Evolutionary conservation across 176 grass and related monocot genomes (phyloP).

Genomic region (Tillandsia leiboldiana): DNA sequence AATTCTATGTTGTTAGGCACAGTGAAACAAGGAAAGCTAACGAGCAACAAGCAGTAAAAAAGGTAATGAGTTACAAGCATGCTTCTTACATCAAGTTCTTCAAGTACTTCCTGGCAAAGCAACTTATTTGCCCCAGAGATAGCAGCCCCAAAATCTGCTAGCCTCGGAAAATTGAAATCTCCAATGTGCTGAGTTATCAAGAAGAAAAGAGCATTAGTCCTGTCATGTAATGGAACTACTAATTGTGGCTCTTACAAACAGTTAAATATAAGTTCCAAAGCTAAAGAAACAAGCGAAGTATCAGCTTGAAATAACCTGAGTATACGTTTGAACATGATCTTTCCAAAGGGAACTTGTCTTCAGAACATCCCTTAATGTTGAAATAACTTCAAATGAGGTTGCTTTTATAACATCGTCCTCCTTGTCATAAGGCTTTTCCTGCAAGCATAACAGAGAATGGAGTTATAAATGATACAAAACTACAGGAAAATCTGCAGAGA

Average conservation of each 20-base stretch:
- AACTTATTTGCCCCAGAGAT: slow-evolving; percentile 95
- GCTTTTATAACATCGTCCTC: slow-evolving; percentile 90
- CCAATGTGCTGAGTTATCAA: slow-evolving; percentile 60
- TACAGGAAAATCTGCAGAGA: background rate
- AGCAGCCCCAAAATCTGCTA: slow-evolving; percentile 94
- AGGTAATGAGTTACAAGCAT: background rate
- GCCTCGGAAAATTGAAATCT: slow-evolving; percentile 74
- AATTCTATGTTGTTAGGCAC: slow-evolving; percentile 5
- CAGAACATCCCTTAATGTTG: slow-evolving; percentile 93
- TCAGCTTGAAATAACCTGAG: slow-evolving; percentile 38
- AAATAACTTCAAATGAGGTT: slow-evolving; percentile 99
- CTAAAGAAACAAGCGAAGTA: too few species aligned
- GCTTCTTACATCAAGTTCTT: slow-evolving; percentile 94
- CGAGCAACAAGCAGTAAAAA: background rate
- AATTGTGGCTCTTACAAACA: too few species aligned
- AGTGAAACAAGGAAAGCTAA: background rate
- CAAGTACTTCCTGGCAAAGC: slow-evolving; percentile 82
- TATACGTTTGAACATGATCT: slow-evolving; percentile 93
- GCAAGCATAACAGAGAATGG: slow-evolving; percentile 5
- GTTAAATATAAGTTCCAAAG: too few species aligned
- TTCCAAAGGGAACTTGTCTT: slow-evolving; percentile 87
- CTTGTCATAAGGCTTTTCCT: slow-evolving; percentile 85
- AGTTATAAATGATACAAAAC: background rate
- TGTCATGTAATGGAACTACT: too few species aligned
- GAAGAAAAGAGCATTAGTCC: background rate